Base-by-base conservation (phyloP, 495 filamentous ascomycete genomes). In the Aspergillus cristatus region DNA sequence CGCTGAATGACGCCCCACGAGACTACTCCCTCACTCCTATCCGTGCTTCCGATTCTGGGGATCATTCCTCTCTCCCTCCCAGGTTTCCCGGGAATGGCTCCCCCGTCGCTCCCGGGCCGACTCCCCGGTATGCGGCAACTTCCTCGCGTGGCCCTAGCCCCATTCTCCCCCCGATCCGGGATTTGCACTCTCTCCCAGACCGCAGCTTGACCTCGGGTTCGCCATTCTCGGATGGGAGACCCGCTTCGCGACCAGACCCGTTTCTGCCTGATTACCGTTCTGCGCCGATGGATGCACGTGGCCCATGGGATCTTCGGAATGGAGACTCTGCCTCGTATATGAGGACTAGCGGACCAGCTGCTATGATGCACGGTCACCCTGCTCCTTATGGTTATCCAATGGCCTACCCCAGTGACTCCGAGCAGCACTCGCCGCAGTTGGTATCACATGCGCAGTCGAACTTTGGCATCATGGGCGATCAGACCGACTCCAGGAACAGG, bases 401-500 rank as follows among this genome's bases (percentile, higher is more conserved):
- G 50, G 39, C 47, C 1, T 66, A 63, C 29, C 53, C 43, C 11
- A 53, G 51, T 18, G 58, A 66, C 18, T 48, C 50, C 3, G 64
- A 68, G 18, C 57, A 57, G 28, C 34, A 49, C 5, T 56, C 62
- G 14, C 47, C 55, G 14, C 54, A 50, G 11, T 39, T 49, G 25
- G 45, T 60, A 41, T 46, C 40, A 1, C 62, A 60, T 18, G 50
- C 51, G 3, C 59, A 61, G 34, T 62, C 64, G 13, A 68, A 65
- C 35, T 70, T 70, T 40, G 61, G 65, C 14, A 54, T 67, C 14
- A 50, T 72, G 40, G 63, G 65, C 0, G 68, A 71, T 36, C 39
- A 58, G 16, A 54, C 55, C 34, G 65, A 71, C 38, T 50, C 66
- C 3, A 62, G 61, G 48, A 63, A 60, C 18, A 84, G 76, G 56